Base-by-base conservation (phyloP, 116 monocot genomes). In the Cymodocea nodosa region DNA sequence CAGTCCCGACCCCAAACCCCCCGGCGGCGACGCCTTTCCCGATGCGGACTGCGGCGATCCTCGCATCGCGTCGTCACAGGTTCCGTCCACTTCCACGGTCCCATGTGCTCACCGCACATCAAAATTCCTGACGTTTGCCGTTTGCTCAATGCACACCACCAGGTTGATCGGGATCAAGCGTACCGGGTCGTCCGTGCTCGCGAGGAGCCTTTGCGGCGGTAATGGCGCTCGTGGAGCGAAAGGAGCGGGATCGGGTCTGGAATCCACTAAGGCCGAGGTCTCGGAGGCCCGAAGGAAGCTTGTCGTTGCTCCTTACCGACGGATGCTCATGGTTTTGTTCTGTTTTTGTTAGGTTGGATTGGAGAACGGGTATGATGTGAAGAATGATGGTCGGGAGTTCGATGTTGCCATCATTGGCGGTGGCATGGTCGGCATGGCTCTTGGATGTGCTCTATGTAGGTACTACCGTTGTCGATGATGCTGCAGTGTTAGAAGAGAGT, bases 401-500 rank as follows among this genome's bases (percentile, higher is more conserved):
- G 92, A 98, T 59, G 62, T 98, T 66, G 92, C 92, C 53, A 89
- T 98, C 51, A 75, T 92, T 75, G 92, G 98, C 64, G 98, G 92
- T 71, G 92, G 98, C 80, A 98, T 98, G 98, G 92, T 98, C 61
- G 98, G 98, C 37, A 77, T 98, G 79, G 89, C 92, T 62, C 68
- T 98, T 76, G 89, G 80, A 51, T 84, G 92, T 79, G 82, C 85
- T 65, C 70, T 97, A 68, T 83, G 97, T 97, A 97, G 71, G 83
- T 89, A 73, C 70, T 71, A 35, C 63, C 67, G 16, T 62, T 65
- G 23, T 30, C 3, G 30, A 30, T 30, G 30, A 30, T 30, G 30
- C 30, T 30, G 2, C 30, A 30, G 30, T 30, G 30, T 30, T 30
- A 30, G 30, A 30, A 30, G 30, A 30, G 30, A 30, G 30, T 30